Percentiles rank a stretch among this genome's conserved stretches.
phyloP scores from a whole-genome alignment of 2,329 filamentous ascomycete genomes.

The Penicillium decumbens region DNA sequence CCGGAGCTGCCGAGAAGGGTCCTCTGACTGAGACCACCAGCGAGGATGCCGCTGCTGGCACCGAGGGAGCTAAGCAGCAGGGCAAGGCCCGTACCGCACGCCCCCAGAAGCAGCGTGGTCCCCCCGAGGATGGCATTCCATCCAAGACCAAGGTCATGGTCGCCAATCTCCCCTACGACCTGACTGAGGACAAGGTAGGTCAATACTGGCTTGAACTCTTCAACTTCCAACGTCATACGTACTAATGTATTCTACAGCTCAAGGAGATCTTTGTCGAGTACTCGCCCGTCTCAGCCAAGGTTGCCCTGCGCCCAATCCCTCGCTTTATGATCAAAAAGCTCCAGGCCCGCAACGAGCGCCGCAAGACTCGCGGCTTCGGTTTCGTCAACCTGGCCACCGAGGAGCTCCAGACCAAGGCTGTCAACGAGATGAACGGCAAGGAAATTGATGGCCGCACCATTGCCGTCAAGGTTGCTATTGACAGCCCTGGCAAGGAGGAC shows the following conservation, averaged over 20 bases:
- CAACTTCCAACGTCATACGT: slow-evolving; percentile 3
- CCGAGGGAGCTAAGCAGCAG: slow-evolving; percentile 39
- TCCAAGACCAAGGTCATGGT: slow-evolving; percentile 99
- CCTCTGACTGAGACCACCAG: slow-evolving; percentile 59
- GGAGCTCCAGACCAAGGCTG: slow-evolving; percentile 95
- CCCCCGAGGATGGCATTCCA: slow-evolving; percentile 92
- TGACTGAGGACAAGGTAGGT: slow-evolving; percentile 90
- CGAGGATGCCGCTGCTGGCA: slow-evolving; percentile 36
- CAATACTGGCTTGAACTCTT: background rate
- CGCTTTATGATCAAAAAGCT: slow-evolving; percentile 99
- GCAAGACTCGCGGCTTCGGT: slow-evolving; percentile 98
- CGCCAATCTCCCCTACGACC: slow-evolving; percentile 96
- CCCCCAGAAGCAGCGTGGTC: slow-evolving; percentile 77
- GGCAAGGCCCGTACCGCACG: slow-evolving; percentile 45
- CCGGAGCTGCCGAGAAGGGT: slow-evolving; percentile 41
- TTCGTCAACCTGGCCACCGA: slow-evolving; percentile 95
- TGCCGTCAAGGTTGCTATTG: slow-evolving; percentile 98
- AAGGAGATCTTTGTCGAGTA: slow-evolving; percentile 95
- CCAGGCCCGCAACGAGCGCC: slow-evolving; percentile 92
- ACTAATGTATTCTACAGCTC: slow-evolving; percentile 58
- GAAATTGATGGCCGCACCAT: slow-evolving; percentile 98
- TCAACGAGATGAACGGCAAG: slow-evolving; percentile 98
- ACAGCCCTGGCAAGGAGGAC: slow-evolving; percentile 98
- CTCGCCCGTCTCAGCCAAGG: slow-evolving; percentile 91
- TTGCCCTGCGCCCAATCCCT: slow-evolving; percentile 94